phyloP scores from a whole-genome alignment of 208 protist genomes.

The Leishmania braziliensis region DNA sequence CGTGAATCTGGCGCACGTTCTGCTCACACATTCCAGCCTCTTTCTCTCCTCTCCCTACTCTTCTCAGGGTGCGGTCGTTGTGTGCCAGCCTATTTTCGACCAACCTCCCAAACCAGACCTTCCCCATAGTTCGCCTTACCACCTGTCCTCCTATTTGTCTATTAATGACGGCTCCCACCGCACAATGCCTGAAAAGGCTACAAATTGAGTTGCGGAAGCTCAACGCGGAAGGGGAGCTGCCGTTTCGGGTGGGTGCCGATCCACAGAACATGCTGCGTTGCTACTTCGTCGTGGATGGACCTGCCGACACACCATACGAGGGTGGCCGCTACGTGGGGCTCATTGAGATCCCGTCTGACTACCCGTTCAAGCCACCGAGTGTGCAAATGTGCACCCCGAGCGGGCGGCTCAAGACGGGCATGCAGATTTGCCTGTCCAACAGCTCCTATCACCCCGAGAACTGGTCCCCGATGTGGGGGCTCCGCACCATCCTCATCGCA shows the following conservation, averaged over 20 bases:
- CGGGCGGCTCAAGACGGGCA: slow-evolving; percentile 74
- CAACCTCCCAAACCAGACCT: neutral
- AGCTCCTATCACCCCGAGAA: slow-evolving; percentile 86
- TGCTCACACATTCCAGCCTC: neutral
- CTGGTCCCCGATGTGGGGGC: slow-evolving; percentile 90
- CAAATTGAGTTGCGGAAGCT: slow-evolving; percentile 67
- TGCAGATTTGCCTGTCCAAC: slow-evolving; percentile 82
- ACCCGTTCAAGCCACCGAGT: slow-evolving; percentile 95
- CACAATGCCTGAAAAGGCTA: slow-evolving; percentile 43
- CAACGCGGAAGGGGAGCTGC: slow-evolving; percentile 24
- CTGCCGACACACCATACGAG: slow-evolving; percentile 37
- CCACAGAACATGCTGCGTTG: slow-evolving; percentile 95
- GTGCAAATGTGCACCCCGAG: slow-evolving; percentile 89
- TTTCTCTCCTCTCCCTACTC: neutral
- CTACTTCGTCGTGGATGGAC: slow-evolving; percentile 58
- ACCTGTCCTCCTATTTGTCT: neutral
- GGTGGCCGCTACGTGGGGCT: slow-evolving; percentile 97
- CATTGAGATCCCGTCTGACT: slow-evolving; percentile 94
- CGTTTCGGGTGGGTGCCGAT: slow-evolving; percentile 50
- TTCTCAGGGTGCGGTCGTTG: neutral
- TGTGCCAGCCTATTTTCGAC: neutral
- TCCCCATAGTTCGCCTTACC: neutral
- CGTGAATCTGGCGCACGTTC: neutral
- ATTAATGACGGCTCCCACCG: slow-evolving; percentile 21
- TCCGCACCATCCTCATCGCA: slow-evolving; percentile 80